phyloP scores from a whole-genome alignment of 1,139 yeast species.

The Kurtzmaniella natalensis region DNA sequence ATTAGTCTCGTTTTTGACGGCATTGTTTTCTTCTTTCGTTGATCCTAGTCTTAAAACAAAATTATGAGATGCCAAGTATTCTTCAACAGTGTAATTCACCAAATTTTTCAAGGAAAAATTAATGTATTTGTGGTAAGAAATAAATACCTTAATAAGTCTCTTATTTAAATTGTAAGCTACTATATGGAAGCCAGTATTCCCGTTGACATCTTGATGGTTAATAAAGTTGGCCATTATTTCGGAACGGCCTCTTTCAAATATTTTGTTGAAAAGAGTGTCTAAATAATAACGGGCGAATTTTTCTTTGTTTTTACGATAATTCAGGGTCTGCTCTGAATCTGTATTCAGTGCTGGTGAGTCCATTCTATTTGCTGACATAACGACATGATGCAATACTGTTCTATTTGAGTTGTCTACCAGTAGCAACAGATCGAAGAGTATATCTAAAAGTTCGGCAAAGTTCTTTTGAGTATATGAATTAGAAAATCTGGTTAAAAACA shows the following conservation, averaged over 20 bases:
- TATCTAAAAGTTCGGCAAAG: constrained; percentile 68
- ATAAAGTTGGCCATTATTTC: constrained; percentile 59
- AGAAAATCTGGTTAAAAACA: constrained; percentile 84
- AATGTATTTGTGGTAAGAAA: constrained; percentile 69
- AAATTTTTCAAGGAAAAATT: constrained; percentile 60
- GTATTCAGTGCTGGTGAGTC: constrained; percentile 16
- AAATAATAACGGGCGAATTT: constrained; percentile 79
- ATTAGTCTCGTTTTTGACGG: neutral
- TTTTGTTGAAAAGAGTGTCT: constrained; percentile 68
- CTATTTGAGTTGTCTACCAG: constrained; percentile 65
- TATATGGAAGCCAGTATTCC: constrained; percentile 85
- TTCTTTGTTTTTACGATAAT: constrained; percentile 47
- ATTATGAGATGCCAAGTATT: constrained; percentile 47
- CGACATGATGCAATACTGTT: constrained; percentile 83
- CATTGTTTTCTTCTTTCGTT: neutral
- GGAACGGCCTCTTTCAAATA: constrained; percentile 22
- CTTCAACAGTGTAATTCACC: constrained; percentile 71
- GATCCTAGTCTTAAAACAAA: constrained; percentile 20
- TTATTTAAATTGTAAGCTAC: constrained; percentile 74
- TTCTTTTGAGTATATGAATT: constrained; percentile 76
- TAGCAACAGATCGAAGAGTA: constrained; percentile 71
- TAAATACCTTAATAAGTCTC: constrained; percentile 66
- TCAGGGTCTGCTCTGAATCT: constrained; percentile 18
- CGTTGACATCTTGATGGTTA: constrained; percentile 75
- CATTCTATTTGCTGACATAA: constrained; percentile 34